Conservation (phyloP, 192 early-diverging fungal species). For the Umbelopsis sp. region DNA sequence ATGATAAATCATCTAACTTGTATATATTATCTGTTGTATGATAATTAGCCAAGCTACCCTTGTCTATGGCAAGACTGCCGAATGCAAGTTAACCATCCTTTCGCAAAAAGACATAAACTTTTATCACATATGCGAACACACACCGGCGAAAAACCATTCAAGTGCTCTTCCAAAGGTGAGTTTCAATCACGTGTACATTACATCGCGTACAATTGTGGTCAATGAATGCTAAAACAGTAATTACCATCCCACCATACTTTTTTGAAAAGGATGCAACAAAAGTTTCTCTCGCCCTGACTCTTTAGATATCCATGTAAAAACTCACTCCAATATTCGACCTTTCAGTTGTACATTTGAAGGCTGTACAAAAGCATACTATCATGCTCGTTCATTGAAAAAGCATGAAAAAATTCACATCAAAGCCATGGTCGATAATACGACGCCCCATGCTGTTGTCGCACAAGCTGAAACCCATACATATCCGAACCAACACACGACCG, state of each 20-base stretch:
- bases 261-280: conserved; percentile 40
- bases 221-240: no score
- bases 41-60: conserved; percentile 42
- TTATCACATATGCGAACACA: conserved; percentile 72
- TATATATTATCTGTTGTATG: neutral
- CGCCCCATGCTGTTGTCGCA: neutral
- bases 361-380: conserved; percentile 5
- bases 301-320: conserved; percentile 39
- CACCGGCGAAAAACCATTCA: conserved; percentile 75
- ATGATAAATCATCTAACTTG: neutral
- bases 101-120: conserved; percentile 71
- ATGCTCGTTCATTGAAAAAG: conserved; percentile 1
- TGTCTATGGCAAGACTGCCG: conserved; percentile 51
- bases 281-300: conserved; percentile 52
- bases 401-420: conserved; percentile 7
- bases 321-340: neutral
- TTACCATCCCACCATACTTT: no score
- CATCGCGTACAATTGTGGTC: neutral
- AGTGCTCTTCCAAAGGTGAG: conserved; percentile 55
- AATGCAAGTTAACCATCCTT: conserved; percentile 51
- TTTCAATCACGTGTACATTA: neutral
- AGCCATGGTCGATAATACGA: neutral
- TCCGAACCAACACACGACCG: neutral
- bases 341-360: conserved; percentile 4
- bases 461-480: conserved; percentile 10